phyloP scores from a whole-genome alignment of 2,329 filamentous ascomycete genomes.

The Graphilbum fragrans region DNA sequence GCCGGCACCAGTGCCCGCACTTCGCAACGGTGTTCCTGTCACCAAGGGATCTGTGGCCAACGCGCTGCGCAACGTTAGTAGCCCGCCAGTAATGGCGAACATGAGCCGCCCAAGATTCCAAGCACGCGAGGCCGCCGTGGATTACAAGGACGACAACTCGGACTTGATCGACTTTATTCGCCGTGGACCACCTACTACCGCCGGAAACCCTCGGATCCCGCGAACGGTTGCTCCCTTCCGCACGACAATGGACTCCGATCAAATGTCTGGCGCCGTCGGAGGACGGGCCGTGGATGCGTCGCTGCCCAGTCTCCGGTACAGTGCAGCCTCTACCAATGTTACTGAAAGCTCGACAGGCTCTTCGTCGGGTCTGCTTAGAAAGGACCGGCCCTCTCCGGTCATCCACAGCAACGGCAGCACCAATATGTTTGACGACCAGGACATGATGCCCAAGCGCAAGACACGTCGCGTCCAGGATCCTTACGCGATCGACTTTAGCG shows the following conservation, averaged over 20 bases:
- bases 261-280: conserved; percentile 45
- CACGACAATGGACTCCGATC: conserved; percentile 75
- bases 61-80: not conserved
- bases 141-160: conserved; percentile 55
- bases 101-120: conserved; percentile 40
- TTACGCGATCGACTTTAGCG: conserved; percentile 79
- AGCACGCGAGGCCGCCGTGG: conserved; percentile 58
- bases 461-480: conserved; percentile 73
- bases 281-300: conserved; percentile 45
- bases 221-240: conserved; percentile 77
- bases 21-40: not conserved
- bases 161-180: conserved; percentile 95
- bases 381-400: conserved; percentile 11
- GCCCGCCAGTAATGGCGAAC: not conserved
- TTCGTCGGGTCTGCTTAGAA: conserved; percentile 53
- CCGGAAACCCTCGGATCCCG: conserved; percentile 59
- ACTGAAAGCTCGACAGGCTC: conserved; percentile 64
- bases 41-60: not conserved
- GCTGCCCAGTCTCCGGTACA: conserved; percentile 43
- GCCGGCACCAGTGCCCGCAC: conserved; percentile 6
- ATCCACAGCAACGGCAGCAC: not conserved
- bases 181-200: conserved; percentile 58
- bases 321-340: conserved; percentile 42
- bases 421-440: conserved; percentile 34
- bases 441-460: conserved; percentile 57